Evolutionary conservation across 106 monocot species (phyloP), one percentile per base, ranked within the genome.

Genomic region (Acorus calamus): DNA sequence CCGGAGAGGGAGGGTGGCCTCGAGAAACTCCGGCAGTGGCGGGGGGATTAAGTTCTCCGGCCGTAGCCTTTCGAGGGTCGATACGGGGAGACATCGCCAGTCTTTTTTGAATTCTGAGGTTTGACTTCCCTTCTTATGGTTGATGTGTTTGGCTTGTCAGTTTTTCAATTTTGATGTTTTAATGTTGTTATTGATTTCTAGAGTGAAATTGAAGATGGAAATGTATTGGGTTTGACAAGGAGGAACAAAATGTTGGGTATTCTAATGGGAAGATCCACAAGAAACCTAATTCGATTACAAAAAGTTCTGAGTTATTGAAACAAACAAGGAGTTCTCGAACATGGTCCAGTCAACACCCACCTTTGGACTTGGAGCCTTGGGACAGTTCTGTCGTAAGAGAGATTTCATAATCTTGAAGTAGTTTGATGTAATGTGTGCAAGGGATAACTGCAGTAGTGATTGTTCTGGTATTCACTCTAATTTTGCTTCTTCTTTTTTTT

Each of bases 341-440:
- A 44, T 67, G 75, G 68, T 71, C 57, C 3, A 76, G 71, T 43
- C 7, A 2, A 28, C 71, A 68, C 14, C 58, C 71, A 14, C 4
- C 57, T 44, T 50, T 60, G 2, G 28, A 28, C 28, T 28, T 28
- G 28, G 61, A 70, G 4, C 45, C 49, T 46, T 79, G 50, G 71
- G 71, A 71, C 55, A 50, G 67, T 52, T 50, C 62, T n/a, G 63
- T 56, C 64, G 74, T 80, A 70, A 74, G 70, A 52, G 49, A 12
- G 7, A 5, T 62, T 8, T 28, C 28, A 28, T 28, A 28, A 28
- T 1, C 28, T 28, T 28, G 28, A 28, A 28, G 28, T 9, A 28
- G 48, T 42, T 44, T 8, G 8, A 3, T 48, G 1, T 7, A 11
- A 4, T 8, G 6, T 10, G 14, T 53, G 8, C 14, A n/a, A 42